Evolutionary conservation across 2,329 filamentous ascomycete species (phyloP), one percentile per base, ranked within the genome.

Genomic region (Macrophomina phaseolina): DNA sequence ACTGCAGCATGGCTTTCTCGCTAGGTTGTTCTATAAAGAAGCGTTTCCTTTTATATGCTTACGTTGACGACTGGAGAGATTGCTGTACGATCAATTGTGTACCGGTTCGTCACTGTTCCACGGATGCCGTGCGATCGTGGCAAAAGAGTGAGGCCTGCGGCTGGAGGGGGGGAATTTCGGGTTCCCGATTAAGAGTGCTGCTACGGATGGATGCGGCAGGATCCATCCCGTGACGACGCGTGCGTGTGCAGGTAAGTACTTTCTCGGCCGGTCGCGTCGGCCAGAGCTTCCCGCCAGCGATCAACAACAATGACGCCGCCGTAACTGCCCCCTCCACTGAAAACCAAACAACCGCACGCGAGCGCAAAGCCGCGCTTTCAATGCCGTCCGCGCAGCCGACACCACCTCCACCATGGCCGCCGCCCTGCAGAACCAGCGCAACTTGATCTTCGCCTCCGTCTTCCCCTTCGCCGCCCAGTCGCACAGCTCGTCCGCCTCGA

Each of bases 381-480:
- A 7, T 36, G n/a, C 38, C 40, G 18, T 51, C 32, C 9, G 23
- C 16, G n/a, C 49, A 51, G 9, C 55, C 55, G 49, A 46, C n/a
- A 49, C 36, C 49, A 40, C 11, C 23, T 36, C 12, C 36, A 36
- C 32, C 53, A 66, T 66, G 65, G 56, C 65, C 9, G 65, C 65
- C 40, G 56, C 56, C 38, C 42, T 63, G 16, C 65, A 48, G 30
- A 46, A 62, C 65, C 49, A 62, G 23, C 65, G 55, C 56, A 51
- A 52, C 60, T 72, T 74, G 53, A 72, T 81, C 69, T 81, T 83
- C 75, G 73, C 75, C 45, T 81, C 82, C 42, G 76, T 84, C 67
- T 84, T 84, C 69, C 79, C 81, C 16, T 72, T 77, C 11, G 56
- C 65, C 48, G 36, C 49, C 53, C 42, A 46, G 11, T 46, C 53